Conservation (phyloP, 352 stramenopile genomes). For the Globisporangium heterothallicum region DNA sequence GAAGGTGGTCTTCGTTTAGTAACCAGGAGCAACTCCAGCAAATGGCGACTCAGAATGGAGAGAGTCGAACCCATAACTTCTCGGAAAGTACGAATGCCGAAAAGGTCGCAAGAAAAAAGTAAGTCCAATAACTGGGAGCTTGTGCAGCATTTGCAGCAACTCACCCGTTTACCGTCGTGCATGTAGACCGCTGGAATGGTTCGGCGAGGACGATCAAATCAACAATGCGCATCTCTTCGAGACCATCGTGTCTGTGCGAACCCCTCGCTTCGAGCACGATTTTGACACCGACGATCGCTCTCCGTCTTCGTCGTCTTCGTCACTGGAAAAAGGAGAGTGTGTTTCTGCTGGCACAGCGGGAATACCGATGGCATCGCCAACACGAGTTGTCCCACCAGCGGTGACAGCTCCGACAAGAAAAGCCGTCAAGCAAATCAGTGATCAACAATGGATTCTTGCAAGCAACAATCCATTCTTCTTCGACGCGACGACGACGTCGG, state of each 20-base stretch:
- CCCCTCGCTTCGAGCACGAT: slow-evolving; percentile 14
- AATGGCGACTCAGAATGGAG: neutral
- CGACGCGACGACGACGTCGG: slow-evolving; percentile 8
- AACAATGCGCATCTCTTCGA: slow-evolving; percentile 53
- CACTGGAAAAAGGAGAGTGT: neutral
- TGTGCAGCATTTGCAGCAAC: neutral
- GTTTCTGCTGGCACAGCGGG: no score
- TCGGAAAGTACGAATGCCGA: neutral
- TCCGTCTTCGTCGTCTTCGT: neutral
- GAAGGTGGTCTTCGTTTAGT: slow-evolving; percentile 37
- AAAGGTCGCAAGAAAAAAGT: slow-evolving; percentile 8
- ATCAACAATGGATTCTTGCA: slow-evolving; percentile 49
- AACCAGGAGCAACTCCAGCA: slow-evolving; percentile 31
- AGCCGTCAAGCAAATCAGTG: slow-evolving; percentile 12
- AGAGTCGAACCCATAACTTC: neutral
- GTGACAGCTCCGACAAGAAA: neutral
- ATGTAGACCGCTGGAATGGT: slow-evolving; percentile 33
- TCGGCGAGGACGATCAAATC: slow-evolving; percentile 51
- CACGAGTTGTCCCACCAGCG: neutral
- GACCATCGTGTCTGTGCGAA: slow-evolving; percentile 34
- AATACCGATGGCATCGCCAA: no score
- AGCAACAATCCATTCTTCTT: slow-evolving; percentile 52
- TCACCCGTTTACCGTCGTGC: neutral
- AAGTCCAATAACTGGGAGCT: neutral
- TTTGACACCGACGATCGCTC: slow-evolving; percentile 4